Evolutionary conservation across 257 asterid genomes (phyloP).

Genomic region (Handroanthus guayacan): DNA sequence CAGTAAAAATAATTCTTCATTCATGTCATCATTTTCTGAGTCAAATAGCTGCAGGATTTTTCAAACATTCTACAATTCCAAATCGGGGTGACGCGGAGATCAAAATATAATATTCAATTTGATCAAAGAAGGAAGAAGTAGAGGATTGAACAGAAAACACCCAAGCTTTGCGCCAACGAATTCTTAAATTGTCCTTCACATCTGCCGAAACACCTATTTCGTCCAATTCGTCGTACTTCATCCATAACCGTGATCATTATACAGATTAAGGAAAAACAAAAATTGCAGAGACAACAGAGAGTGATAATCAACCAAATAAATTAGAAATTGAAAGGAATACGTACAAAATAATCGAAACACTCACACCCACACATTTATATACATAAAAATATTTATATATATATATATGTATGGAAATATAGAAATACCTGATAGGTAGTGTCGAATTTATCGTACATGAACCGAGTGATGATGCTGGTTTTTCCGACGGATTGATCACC

Average conservation of each 20-base stretch:
- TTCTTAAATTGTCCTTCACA: background rate
- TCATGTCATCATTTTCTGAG: constrained; percentile 22
- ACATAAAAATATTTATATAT: no score
- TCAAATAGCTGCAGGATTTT: background rate
- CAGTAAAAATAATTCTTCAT: background rate
- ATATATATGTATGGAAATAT: no score
- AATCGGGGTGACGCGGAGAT: background rate
- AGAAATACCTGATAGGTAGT: constrained; percentile 73
- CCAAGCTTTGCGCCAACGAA: background rate
- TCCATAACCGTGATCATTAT: background rate
- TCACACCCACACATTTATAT: no score
- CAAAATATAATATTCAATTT: background rate
- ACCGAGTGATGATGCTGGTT: constrained; percentile 87
- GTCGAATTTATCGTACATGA: constrained; percentile 85
- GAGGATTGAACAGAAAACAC: no score
- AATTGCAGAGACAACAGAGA: background rate
- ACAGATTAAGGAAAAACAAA: background rate
- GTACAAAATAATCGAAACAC: background rate
- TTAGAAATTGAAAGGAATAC: background rate
- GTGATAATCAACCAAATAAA: background rate
- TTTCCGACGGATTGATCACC: constrained; percentile 86
- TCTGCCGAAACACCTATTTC: background rate
- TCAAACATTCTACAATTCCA: constrained; percentile 11
- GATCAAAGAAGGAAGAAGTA: no score
- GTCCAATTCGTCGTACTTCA: background rate